phyloP scores from a whole-genome alignment of 2,329 filamentous ascomycete genomes.

The Colletotrichum cereale region DNA sequence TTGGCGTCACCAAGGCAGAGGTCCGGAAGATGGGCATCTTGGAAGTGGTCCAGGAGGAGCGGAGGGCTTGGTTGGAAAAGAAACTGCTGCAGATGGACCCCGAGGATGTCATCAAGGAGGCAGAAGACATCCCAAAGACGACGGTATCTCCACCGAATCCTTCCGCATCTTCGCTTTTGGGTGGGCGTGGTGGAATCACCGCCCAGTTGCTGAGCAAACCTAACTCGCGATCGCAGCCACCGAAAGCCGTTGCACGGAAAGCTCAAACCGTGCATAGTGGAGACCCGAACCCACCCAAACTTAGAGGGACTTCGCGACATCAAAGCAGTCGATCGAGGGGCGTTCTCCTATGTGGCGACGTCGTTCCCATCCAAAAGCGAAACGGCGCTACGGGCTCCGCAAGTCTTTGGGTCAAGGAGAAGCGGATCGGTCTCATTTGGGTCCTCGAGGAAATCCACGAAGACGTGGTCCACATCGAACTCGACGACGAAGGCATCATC shows the following conservation, averaged over 20 bases:
- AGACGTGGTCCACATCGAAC: conserved; percentile 82
- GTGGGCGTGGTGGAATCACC: conserved; percentile 82
- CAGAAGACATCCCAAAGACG: conserved; percentile 53
- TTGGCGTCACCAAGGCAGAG: conserved; percentile 97
- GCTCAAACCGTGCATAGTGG: conserved; percentile 74
- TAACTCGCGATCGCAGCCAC: conserved; percentile 67
- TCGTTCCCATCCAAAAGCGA: conserved; percentile 97
- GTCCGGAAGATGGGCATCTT: conserved; percentile 95
- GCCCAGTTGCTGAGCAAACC: conserved; percentile 90
- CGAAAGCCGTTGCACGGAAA: conserved; percentile 68
- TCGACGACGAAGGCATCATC: conserved; percentile 84
- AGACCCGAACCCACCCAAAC: conserved; percentile 66
- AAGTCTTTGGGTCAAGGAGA: conserved; percentile 99
- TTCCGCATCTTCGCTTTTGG: conserved; percentile 69
- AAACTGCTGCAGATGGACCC: conserved; percentile 78
- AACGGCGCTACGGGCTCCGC: conserved; percentile 93
- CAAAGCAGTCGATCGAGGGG: conserved; percentile 83
- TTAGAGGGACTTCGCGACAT: conserved; percentile 70
- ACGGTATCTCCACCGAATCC: conserved; percentile 53
- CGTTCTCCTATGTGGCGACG: conserved; percentile 93
- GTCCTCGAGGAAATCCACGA: conserved; percentile 98
- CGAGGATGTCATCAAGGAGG: conserved; percentile 50
- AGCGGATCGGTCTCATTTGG: conserved; percentile 93
- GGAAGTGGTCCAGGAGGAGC: conserved; percentile 92
- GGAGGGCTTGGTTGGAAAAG: conserved; percentile 88